Conservation (phyloP, 129 eudicot genomes). For the Helianthus tuberosus region DNA sequence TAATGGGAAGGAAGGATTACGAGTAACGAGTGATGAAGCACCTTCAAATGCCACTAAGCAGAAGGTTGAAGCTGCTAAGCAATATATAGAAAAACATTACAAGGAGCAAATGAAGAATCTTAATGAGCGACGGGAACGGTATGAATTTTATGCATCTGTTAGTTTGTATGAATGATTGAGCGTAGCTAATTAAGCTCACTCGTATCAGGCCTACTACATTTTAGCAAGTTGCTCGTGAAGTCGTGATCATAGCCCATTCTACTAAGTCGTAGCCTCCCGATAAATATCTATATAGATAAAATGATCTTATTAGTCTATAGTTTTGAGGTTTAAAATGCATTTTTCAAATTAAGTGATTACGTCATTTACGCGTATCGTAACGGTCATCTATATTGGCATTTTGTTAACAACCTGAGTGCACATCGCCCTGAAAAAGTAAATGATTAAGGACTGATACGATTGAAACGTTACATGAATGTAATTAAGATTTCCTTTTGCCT, state of each 20-base stretch:
- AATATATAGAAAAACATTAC: slow-evolving; percentile 94
- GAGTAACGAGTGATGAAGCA: slow-evolving; percentile 60
- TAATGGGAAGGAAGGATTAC: slow-evolving; percentile 70
- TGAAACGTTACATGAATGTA: background rate
- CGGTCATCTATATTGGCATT: slow-evolving; percentile 3
- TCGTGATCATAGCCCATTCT: slow-evolving; percentile 15
- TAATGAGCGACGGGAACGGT: slow-evolving; percentile 93
- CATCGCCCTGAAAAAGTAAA: background rate
- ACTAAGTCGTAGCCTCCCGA: slow-evolving; percentile 1
- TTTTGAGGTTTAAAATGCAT: background rate
- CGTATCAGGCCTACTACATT: background rate
- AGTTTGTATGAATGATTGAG: background rate
- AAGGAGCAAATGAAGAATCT: slow-evolving; percentile 96
- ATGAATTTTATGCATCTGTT: slow-evolving; percentile 31
- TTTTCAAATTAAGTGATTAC: background rate
- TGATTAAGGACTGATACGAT: background rate
- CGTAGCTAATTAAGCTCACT: background rate
- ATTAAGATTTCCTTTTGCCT: slow-evolving; percentile 1
- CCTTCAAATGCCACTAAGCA: slow-evolving; percentile 91
- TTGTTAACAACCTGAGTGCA: background rate
- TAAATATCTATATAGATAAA: background rate
- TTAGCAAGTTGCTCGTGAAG: background rate
- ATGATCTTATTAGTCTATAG: too few relatives aligned
- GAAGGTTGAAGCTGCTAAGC: slow-evolving; percentile 97
- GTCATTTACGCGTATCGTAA: slow-evolving; percentile 1